A percentile compares a stretch with the other conserved stretches of the same genome.
Evolutionary conservation across 495 filamentous ascomycete species (phyloP).

Genomic region (Talaromyces adpressus): DNA sequence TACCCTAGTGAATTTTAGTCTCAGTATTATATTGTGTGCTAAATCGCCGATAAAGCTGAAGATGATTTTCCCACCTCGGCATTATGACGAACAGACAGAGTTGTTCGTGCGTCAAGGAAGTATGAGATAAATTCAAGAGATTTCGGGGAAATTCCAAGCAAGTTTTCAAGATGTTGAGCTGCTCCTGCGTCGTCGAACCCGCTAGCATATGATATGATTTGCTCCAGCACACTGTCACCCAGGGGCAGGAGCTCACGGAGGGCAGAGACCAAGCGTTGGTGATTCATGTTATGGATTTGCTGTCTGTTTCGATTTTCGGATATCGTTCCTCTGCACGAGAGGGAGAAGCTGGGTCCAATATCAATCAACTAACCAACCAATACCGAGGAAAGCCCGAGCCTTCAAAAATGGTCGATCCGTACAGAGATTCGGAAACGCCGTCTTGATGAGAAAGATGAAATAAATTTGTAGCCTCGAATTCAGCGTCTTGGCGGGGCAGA

Average conservation of each 20-base stretch:
- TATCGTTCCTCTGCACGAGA: neutral
- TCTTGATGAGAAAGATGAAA: neutral
- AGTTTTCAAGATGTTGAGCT: neutral
- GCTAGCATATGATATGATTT: neutral
- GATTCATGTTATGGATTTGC: neutral
- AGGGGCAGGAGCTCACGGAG: neutral
- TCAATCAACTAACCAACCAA: neutral
- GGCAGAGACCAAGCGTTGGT: neutral
- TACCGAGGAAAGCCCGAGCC: neutral
- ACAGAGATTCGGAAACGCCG: neutral
- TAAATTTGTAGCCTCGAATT: neutral
- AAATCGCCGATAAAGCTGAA: neutral
- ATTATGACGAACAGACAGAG: neutral
- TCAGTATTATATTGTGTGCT: neutral
- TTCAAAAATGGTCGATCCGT: neutral
- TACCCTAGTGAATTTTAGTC: neutral
- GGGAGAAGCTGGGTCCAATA: neutral
- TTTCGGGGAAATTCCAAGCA: constrained; percentile 2
- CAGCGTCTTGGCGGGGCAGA: neutral
- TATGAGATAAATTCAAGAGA: constrained; percentile 3
- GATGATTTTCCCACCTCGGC: neutral
- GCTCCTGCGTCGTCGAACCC: constrained; percentile 1
- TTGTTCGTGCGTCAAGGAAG: neutral
- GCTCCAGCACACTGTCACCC: constrained; percentile 2
- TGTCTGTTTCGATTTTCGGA: neutral